A percentile compares a stretch with the other conserved stretches of the same genome.
phyloP scores from a whole-genome alignment of 1,284 basidiomycete genomes.

The Cutaneotrichosporon spelunceum region DNA sequence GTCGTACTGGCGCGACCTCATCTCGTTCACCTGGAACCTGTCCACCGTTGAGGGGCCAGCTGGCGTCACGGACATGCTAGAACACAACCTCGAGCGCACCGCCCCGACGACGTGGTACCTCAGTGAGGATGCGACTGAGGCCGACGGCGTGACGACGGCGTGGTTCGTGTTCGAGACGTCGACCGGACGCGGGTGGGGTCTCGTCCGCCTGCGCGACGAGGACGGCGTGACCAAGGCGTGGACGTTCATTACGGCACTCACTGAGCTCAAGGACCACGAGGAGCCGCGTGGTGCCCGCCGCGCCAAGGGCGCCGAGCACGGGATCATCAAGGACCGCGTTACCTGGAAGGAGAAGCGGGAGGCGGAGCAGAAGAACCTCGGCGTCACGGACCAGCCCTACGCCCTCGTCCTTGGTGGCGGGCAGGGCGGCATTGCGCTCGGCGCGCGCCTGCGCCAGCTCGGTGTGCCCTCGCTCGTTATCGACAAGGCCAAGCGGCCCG shows the following conservation, averaged over 20 bases:
- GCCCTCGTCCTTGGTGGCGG: conserved; percentile 31
- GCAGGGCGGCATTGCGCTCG: conserved; percentile 31
- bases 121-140: conserved; percentile 35
- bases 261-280: conserved; percentile 57
- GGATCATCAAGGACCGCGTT: conserved; percentile 25
- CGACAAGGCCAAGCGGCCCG: conserved; percentile 46
- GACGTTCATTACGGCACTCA: conserved; percentile 59
- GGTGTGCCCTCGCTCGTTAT: conserved; percentile 47
- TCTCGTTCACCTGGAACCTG: conserved; percentile 63
- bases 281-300: conserved; percentile 31
- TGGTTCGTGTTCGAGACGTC: conserved; percentile 51
- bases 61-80: conserved; percentile 32
- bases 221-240: conserved; percentile 60
- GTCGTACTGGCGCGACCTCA: conserved; percentile 59
- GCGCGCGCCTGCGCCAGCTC: conserved; percentile 50
- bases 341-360: conserved; percentile 31
- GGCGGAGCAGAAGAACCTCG: conserved; percentile 27
- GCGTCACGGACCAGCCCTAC: conserved; percentile 28
- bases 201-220: conserved; percentile 43
- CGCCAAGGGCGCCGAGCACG: conserved; percentile 21
- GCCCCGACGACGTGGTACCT: conserved; percentile 11
- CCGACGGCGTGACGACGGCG: conserved; percentile 19
- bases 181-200: conserved; percentile 35
- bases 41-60: conserved; percentile 57
- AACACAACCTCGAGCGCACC: conserved; percentile 9